Percentiles rank a stretch among this genome's conserved stretches.
phyloP scores from a whole-genome alignment of 2,329 filamentous ascomycete species.

The Phialemoniopsis sp. region DNA sequence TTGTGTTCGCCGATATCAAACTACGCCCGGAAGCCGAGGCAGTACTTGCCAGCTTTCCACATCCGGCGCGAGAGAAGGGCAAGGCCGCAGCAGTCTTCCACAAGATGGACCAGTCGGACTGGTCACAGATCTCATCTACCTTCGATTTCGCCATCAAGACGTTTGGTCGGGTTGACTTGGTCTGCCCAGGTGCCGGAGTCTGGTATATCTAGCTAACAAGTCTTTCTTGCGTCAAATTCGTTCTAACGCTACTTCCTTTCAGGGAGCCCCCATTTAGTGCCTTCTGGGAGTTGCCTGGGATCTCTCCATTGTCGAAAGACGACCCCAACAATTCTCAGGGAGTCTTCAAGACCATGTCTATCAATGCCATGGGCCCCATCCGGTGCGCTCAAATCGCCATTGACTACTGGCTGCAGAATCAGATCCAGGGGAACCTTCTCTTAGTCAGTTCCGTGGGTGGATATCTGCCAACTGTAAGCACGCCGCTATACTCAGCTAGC shows the following conservation, averaged over 20 bases:
- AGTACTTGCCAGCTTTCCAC: too few species aligned
- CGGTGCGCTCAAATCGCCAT: slow-evolving; percentile 19
- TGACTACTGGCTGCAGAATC: slow-evolving; percentile 20
- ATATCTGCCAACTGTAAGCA: slow-evolving; percentile 20
- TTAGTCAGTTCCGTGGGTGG: slow-evolving; percentile 19
- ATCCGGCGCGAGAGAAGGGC: too few species aligned
- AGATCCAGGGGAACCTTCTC: slow-evolving; percentile 17
- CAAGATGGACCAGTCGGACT: slow-evolving; percentile 28
- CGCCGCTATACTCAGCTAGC: slow-evolving; percentile 22
- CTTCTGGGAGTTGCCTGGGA: slow-evolving; percentile 20
- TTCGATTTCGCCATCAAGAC: slow-evolving; percentile 12
- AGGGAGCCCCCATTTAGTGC: slow-evolving; percentile 17
- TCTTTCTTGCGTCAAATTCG: too few species aligned
- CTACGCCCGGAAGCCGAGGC: slow-evolving; percentile 35
- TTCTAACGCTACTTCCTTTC: too few species aligned
- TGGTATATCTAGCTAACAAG: too few species aligned
- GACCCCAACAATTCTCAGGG: slow-evolving; percentile 14
- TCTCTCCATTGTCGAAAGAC: slow-evolving; percentile 13
- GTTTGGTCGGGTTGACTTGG: slow-evolving; percentile 11
- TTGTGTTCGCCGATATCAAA: slow-evolving; percentile 37
- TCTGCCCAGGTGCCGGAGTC: slow-evolving; percentile 12
- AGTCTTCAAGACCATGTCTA: slow-evolving; percentile 15
- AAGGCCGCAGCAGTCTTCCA: slow-evolving; percentile 30
- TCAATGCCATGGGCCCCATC: slow-evolving; percentile 21
- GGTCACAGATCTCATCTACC: slow-evolving; percentile 20